phyloP scores from a whole-genome alignment of 306 rosid genomes.

The Oxytropis ochrocephala region DNA sequence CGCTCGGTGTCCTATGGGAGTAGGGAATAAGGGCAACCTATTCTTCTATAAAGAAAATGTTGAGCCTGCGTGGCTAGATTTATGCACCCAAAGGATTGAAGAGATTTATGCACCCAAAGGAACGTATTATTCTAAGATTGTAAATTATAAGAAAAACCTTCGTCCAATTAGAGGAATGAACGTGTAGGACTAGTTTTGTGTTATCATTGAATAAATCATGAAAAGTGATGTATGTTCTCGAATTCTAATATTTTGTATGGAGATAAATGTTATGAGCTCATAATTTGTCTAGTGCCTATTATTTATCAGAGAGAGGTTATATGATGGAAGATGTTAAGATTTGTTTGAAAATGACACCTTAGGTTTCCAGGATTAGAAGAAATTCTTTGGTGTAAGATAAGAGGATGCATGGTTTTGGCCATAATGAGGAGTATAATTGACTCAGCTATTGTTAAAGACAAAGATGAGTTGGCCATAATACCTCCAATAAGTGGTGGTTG shows the following conservation, averaged over 20 bases:
- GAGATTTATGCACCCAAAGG: too few relatives aligned
- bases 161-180: too few relatives aligned
- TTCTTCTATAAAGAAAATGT: too few relatives aligned
- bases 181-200: too few relatives aligned
- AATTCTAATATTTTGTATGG: background rate
- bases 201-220: background rate
- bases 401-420: slow-evolving; percentile 70
- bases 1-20: too few relatives aligned
- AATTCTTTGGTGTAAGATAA: too few relatives aligned
- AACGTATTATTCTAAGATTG: too few relatives aligned
- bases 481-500: slow-evolving; percentile 91
- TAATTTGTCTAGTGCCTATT: background rate
- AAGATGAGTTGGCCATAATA: slow-evolving; percentile 75
- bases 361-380: slow-evolving; percentile 68
- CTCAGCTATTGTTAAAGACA: slow-evolving; percentile 50
- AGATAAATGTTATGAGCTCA: background rate
- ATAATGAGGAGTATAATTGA: slow-evolving; percentile 72
- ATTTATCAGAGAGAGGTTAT: background rate
- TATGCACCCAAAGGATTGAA: too few relatives aligned
- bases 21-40: too few relatives aligned
- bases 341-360: slow-evolving; percentile 55
- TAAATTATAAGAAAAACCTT: too few relatives aligned
- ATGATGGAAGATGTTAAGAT: too few relatives aligned
- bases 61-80: too few relatives aligned
- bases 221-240: background rate